Evolutionary conservation across 2,329 filamentous ascomycete species (phyloP).

Genomic region (Verticillium nubilum): DNA sequence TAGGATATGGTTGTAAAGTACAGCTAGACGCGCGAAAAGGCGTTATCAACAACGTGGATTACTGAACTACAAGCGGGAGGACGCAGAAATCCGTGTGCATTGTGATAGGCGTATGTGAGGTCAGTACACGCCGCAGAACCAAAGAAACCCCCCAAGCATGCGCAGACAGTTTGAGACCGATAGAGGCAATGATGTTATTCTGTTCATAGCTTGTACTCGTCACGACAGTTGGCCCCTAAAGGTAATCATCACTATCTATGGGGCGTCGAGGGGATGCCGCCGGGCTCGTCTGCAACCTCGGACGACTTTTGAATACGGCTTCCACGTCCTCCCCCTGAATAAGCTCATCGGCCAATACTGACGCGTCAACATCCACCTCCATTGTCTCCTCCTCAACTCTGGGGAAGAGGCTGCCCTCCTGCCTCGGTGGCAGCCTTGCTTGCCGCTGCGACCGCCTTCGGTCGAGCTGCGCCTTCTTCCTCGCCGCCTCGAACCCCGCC

Average conservation of each 20-base stretch:
- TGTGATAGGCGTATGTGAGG: too few relatives aligned
- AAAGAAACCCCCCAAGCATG: too few relatives aligned
- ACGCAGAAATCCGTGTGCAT: too few relatives aligned
- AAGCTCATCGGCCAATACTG: conserved; percentile 60
- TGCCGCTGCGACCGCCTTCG: conserved; percentile 44
- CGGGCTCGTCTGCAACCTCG: conserved; percentile 74
- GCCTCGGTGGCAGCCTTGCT: conserved; percentile 25
- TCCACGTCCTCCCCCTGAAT: conserved; percentile 69
- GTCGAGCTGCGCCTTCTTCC: conserved; percentile 56
- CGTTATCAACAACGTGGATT: too few relatives aligned
- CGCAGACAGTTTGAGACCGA: too few relatives aligned
- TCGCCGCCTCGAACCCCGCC: conserved; percentile 55
- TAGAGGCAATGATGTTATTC: too few relatives aligned
- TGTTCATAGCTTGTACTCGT: too few relatives aligned
- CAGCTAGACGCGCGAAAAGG: not conserved
- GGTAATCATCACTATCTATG: conserved; percentile 10
- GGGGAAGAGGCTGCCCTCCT: conserved; percentile 41
- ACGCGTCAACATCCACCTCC: conserved; percentile 25
- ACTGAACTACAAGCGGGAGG: too few relatives aligned
- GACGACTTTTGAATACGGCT: conserved; percentile 78
- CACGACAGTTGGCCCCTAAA: too few relatives aligned
- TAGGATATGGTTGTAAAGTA: too few relatives aligned
- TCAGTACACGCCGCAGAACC: too few relatives aligned
- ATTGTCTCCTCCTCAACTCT: conserved; percentile 39
- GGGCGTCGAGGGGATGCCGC: conserved; percentile 40